These are phyloP conservation scores for Ophiostoma quercus DNA, from an alignment of 2,329 filamentous ascomycete species.

Conservation along the genomic window DNA sequence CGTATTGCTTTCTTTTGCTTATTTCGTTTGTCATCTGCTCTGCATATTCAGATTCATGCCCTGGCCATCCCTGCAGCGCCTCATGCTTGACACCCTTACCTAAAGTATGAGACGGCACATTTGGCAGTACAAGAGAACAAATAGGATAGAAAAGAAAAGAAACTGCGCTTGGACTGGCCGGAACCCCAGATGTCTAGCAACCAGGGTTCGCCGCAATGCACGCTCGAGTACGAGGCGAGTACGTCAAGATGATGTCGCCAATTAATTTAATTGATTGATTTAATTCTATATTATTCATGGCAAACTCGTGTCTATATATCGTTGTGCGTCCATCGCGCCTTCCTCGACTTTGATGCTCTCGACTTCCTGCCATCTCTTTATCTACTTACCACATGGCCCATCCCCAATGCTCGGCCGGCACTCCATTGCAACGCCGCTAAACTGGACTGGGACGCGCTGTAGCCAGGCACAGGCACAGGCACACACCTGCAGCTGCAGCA, in stretches of 20 bases:
- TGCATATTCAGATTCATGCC: not conserved
- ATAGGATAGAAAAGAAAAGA: not conserved
- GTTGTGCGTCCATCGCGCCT: not conserved
- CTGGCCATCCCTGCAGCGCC: not conserved
- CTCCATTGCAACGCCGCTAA: conserved; percentile 25
- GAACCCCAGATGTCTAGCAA: conserved; percentile 8
- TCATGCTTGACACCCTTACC: not conserved
- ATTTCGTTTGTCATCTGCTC: not conserved
- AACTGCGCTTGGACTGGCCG: not conserved
- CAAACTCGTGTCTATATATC: not conserved
- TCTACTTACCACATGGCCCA: not conserved
- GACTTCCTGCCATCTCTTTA: not conserved
- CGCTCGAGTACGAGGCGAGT: not conserved
- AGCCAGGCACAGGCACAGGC: not conserved
- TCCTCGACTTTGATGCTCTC: not conserved
- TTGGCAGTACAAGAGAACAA: not conserved
- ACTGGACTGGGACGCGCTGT: conserved; percentile 23
- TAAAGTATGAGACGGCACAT: not conserved
- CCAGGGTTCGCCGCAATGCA: not conserved
- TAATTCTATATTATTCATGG: not conserved
- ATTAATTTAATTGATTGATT: not conserved
- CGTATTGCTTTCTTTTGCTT: not conserved
- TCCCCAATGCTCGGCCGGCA: conserved; percentile 24
- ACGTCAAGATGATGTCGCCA: not conserved
- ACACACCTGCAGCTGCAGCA: not conserved